Evolutionary conservation across 345 rosid species (phyloP).

Genomic region (Euphorbia lathyris): DNA sequence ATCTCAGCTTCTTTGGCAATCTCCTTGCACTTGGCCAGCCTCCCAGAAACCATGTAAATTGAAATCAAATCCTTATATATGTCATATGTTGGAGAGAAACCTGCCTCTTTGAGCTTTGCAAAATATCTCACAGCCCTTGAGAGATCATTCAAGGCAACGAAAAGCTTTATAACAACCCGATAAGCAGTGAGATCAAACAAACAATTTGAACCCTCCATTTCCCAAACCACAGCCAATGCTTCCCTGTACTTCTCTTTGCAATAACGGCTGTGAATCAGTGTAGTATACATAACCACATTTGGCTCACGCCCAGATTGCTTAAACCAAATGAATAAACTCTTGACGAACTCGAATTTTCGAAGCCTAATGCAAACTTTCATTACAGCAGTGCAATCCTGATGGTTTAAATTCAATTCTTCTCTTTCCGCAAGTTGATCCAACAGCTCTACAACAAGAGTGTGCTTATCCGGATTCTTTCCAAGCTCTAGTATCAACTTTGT

Average conservation of each 20-base stretch:
- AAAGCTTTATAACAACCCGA: slow-evolving; percentile 70
- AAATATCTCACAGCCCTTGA: slow-evolving; percentile 71
- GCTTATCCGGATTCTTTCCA: slow-evolving; percentile 69
- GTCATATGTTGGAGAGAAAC: slow-evolving; percentile 73
- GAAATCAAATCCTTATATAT: slow-evolving; percentile 52
- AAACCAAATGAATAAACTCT: slow-evolving; percentile 64
- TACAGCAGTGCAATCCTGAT: slow-evolving; percentile 70
- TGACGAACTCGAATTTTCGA: slow-evolving; percentile 53
- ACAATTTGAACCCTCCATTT: slow-evolving; percentile 71
- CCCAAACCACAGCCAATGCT: slow-evolving; percentile 86
- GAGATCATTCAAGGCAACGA: slow-evolving; percentile 69
- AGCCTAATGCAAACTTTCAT: slow-evolving; percentile 78
- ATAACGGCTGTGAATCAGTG: slow-evolving; percentile 67
- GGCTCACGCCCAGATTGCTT: slow-evolving; percentile 51
- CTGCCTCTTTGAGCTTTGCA: slow-evolving; percentile 78
- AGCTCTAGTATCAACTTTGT: slow-evolving; percentile 74
- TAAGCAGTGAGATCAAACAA: slow-evolving; percentile 85
- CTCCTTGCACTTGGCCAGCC: slow-evolving; percentile 66
- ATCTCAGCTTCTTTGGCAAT: slow-evolving; percentile 65
- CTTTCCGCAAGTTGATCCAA: slow-evolving; percentile 65
- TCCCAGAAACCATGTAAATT: slow-evolving; percentile 50
- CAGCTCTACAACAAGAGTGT: slow-evolving; percentile 38
- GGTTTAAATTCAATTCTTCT: slow-evolving; percentile 61
- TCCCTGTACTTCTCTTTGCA: slow-evolving; percentile 58
- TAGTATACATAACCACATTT: slow-evolving; percentile 80